phyloP scores from a whole-genome alignment of 306 rosid genomes.

The Abrus pulchellus region DNA sequence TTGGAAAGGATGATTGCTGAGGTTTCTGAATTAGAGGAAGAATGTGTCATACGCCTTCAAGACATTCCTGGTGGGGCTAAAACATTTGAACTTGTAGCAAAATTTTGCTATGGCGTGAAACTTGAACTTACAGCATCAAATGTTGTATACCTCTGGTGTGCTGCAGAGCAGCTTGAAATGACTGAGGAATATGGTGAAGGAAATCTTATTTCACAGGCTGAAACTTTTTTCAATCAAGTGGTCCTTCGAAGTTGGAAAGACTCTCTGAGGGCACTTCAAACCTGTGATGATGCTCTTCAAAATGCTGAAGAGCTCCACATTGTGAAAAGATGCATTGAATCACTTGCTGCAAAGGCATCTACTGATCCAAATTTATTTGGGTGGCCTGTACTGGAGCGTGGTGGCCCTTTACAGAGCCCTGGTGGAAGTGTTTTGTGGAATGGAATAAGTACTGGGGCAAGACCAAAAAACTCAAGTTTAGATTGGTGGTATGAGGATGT shows the following conservation, averaged over 20 bases:
- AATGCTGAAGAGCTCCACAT: slow-evolving; percentile 80
- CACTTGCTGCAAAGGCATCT: slow-evolving; percentile 86
- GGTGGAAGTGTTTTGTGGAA: slow-evolving; percentile 99
- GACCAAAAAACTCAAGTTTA: slow-evolving; percentile 77
- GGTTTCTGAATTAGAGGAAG: slow-evolving; percentile 82
- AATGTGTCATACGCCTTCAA: slow-evolving; percentile 60
- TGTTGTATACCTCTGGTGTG: slow-evolving; percentile 88
- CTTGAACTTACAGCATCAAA: slow-evolving; percentile 95
- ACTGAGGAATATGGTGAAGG: slow-evolving; percentile 93
- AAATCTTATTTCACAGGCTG: slow-evolving; percentile 79
- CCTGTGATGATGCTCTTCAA: slow-evolving; percentile 68
- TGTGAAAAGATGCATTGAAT: slow-evolving; percentile 87
- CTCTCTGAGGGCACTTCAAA: slow-evolving; percentile 89
- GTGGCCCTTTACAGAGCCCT: slow-evolving; percentile 99
- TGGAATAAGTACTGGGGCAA: slow-evolving; percentile 98
- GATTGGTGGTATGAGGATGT: slow-evolving; percentile 99
- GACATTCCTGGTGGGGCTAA: slow-evolving; percentile 94
- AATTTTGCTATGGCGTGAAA: slow-evolving; percentile 97
- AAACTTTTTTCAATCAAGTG: slow-evolving; percentile 81
- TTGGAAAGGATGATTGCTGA: slow-evolving; percentile 86
- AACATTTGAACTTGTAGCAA: slow-evolving; percentile 92
- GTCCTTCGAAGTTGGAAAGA: slow-evolving; percentile 92
- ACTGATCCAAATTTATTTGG: slow-evolving; percentile 95
- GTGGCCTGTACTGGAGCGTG: slow-evolving; percentile 94
- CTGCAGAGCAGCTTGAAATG: slow-evolving; percentile 94